A percentile compares a stretch with the other conserved stretches of the same genome.
Conservation (phyloP, 2,329 filamentous ascomycete species). For the Diaporthe citrichinensis region DNA sequence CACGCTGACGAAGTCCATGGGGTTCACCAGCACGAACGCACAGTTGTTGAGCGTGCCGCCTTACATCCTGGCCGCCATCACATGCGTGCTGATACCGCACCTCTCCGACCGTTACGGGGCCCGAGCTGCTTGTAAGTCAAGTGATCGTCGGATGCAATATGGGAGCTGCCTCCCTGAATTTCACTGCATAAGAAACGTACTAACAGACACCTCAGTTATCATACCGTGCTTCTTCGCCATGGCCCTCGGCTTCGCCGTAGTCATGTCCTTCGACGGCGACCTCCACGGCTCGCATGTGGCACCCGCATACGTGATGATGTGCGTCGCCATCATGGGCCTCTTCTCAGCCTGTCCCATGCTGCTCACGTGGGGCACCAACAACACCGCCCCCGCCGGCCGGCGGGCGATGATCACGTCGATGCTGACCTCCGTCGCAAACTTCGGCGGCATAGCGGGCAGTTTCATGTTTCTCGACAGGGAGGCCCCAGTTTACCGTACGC, state of each 20-base stretch:
- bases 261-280: slow-evolving; percentile 3
- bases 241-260: slow-evolving; percentile 8
- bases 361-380: slow-evolving; percentile 20
- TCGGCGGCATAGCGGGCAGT: slow-evolving; percentile 28
- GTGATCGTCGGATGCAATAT: not conserved
- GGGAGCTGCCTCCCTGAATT: not conserved
- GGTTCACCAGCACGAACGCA: slow-evolving; percentile 29
- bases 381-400: slow-evolving; percentile 24
- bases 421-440: slow-evolving; percentile 2
- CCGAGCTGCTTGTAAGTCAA: not conserved
- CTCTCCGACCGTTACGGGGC: slow-evolving; percentile 12
- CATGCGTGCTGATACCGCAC: slow-evolving; percentile 3
- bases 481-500: slow-evolving; percentile 4
- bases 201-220: not conserved
- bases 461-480: slow-evolving; percentile 31
- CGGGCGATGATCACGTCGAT: slow-evolving; percentile 4
- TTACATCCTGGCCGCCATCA: slow-evolving; percentile 7
- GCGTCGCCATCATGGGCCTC: not conserved
- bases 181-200: not conserved
- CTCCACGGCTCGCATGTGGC: slow-evolving; percentile 8
- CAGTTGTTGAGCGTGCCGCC: slow-evolving; percentile 26
- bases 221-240: slow-evolving; percentile 7
- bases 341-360: not conserved
- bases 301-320: slow-evolving; percentile 13
- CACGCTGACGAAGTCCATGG: slow-evolving; percentile 23